Evolutionary conservation across 768 basidiomycete species (phyloP), one percentile per base, ranked within the genome.

Genomic region (Boletus edulis): DNA sequence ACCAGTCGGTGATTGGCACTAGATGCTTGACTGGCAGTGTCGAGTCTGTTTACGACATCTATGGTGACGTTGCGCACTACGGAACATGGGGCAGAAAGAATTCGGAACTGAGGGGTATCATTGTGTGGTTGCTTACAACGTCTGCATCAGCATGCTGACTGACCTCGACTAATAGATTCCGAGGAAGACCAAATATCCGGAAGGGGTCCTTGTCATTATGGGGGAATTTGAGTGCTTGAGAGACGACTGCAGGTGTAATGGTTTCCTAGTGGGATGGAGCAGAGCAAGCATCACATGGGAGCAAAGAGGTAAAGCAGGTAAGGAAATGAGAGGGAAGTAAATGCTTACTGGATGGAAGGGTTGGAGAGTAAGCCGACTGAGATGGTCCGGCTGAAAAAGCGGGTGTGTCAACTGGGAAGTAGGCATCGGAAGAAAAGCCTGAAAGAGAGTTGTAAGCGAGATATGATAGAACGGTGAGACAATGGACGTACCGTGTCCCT

Each of bases 21-120:
- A 0, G 84, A 74, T 14, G 67, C 62, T 10, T 69, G 62, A n/a
- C 67, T 74, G 1, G 84, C 83, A 5, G 65, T 59, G 31, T 86
- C 76, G n/a, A 94, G 68, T 52, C 68, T 69, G 11, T 83, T 73
- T 4, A 80, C 65, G 3, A 82, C 65, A 6, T 80, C 77, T 12
- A 90, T 65, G 0, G 93, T 94, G 31, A 81, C 73, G 42, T 82
- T 75, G 40, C 93, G 81, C 7, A 93, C 76, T 5, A 95, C 84
- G 0, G 89, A 85, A 44, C 80, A 86, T 0, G 91, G 88, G 51
- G 77, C 76, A 1, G 85, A 81, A 9, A 94, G 78, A 42, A 94
- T 71, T 20, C 84, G 79, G 65, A 82, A 90, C 86, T 91, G 59
- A 27, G 35, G 11, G 12, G 14, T 49, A 46, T 8, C 12, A n/a